These are phyloP conservation scores for Pseudonectria foliicola DNA, from an alignment of 2,329 filamentous ascomycete species.

Conservation along the genomic window DNA sequence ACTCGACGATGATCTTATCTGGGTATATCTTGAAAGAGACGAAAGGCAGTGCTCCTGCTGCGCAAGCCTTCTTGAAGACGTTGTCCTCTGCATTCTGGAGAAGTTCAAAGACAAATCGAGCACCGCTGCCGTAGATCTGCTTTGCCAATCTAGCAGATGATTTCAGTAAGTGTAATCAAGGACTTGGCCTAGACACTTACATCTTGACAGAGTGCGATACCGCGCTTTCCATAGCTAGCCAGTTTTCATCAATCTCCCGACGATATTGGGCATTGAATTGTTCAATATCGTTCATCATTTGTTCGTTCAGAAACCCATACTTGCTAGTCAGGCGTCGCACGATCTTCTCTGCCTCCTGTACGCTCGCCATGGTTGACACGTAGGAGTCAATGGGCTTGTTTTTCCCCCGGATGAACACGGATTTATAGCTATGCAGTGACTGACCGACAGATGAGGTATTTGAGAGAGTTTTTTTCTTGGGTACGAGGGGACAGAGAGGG, in stretches of 20 bases:
- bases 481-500: slow-evolving; percentile 1
- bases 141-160: slow-evolving; percentile 7
- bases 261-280: slow-evolving; percentile 9
- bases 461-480: not conserved
- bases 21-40: slow-evolving; percentile 12
- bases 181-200: slow-evolving; percentile 1
- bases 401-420: not conserved
- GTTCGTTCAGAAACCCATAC: slow-evolving; percentile 6
- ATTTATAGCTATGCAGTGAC: not conserved
- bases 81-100: slow-evolving; percentile 15
- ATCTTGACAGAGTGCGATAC: slow-evolving; percentile 11
- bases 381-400: not conserved
- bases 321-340: slow-evolving; percentile 6
- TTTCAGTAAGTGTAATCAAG: not conserved
- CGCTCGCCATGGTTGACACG: slow-evolving; percentile 7
- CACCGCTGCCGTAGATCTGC: slow-evolving; percentile 12
- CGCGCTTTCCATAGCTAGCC: slow-evolving; percentile 8
- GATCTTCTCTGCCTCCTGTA: slow-evolving; percentile 8
- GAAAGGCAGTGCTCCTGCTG: not conserved
- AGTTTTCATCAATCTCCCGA: slow-evolving; percentile 11
- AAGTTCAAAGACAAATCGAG: slow-evolving; percentile 15
- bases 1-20: slow-evolving; percentile 9
- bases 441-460: not conserved
- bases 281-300: slow-evolving; percentile 14
- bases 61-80: not conserved